Base-by-base conservation (phyloP, 2,329 filamentous ascomycete species). In the Curvularia hawaiiensis region DNA sequence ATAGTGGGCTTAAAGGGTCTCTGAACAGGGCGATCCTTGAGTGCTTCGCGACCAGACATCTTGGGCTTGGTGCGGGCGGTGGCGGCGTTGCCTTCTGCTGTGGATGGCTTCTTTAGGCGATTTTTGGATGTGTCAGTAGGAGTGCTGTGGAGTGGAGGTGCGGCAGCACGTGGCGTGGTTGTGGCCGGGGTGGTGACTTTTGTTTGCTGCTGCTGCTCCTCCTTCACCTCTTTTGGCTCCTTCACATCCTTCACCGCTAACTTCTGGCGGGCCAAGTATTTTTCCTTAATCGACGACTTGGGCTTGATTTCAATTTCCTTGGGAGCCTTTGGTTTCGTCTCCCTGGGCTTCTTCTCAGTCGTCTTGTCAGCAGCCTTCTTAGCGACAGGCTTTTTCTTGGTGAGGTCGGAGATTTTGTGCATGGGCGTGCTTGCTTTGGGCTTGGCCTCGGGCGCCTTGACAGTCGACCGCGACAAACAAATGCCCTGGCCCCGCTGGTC, bases 401-500 rank as follows among this genome's bases (percentile, higher is more conserved):
- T 71, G 41, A 74, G 77, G 75, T 68, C 81, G 62, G 69, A 72
- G 64, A 60, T 69, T 58, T 70, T 79, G 58, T 75, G 73, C 49
- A 75, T 61, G 12, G 72, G 70, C 4, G 73, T 71, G 22, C 69
- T 59, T n/a, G 70, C 59, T 59, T 75, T 74, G n/a, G 69, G 60
- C 55, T 74, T 73, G 3, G 67, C 61, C 47, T 78, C 75, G 31
- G 67, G 61, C n/a, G 74, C 72, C 57, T 78, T 77, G 38, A 87
- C 78, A 58, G 86, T 83, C 57, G 88, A 79, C 54, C 82, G 82
- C 41, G 86, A 88, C 31, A 88, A 75, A 39, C 81, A 79, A 60
- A 83, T 87, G 48, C 86, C 86, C 67, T 88, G 86, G 44, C 84
- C 84, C 61, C 86, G 81, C 66, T 88, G 85, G 49, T 84, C 80